A percentile compares a stretch with the other conserved stretches of the same genome.
phyloP scores from a whole-genome alignment of 345 rosid species.

The Kandelia obovata region DNA sequence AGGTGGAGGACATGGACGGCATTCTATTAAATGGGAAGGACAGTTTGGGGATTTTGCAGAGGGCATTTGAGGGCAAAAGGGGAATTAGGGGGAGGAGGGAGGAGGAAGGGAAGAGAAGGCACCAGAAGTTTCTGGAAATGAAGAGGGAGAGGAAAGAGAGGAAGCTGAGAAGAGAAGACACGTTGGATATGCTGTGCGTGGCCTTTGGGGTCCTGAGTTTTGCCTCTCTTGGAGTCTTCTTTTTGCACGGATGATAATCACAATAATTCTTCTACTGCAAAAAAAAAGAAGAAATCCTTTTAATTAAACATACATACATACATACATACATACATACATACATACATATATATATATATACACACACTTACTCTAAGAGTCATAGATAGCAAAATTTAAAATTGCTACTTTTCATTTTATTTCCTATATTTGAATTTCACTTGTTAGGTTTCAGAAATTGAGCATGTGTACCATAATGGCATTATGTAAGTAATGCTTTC shows the following conservation, averaged over 20 bases:
- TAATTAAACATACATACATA: too few relatives aligned
- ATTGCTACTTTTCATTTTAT: too few relatives aligned
- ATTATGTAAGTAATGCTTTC: too few relatives aligned
- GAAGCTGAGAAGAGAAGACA: constrained; percentile 44
- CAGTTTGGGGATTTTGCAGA: constrained; percentile 45
- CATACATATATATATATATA: too few relatives aligned
- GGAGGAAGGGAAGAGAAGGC: constrained; percentile 35
- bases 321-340: too few relatives aligned
- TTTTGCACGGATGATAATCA: constrained; percentile 7
- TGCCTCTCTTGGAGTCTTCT: constrained; percentile 26
- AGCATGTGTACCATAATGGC: too few relatives aligned
- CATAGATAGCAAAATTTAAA: too few relatives aligned
- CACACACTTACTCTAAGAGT: too few relatives aligned
- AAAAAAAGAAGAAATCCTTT: too few relatives aligned
- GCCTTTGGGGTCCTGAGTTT: constrained; percentile 41
- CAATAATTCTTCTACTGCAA: too few relatives aligned
- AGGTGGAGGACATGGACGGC: constrained; percentile 73
- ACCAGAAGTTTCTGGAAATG: constrained; percentile 39
- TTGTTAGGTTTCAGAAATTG: too few relatives aligned
- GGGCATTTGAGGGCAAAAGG: constrained; percentile 46
- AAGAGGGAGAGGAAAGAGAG: constrained; percentile 51
- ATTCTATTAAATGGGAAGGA: constrained; percentile 56
- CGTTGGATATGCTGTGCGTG: constrained; percentile 50
- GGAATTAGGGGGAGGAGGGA: constrained; percentile 31
- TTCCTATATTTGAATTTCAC: too few relatives aligned